Evolutionary conservation across 257 asterid genomes (phyloP).

Genomic region (Ilex asprella): DNA sequence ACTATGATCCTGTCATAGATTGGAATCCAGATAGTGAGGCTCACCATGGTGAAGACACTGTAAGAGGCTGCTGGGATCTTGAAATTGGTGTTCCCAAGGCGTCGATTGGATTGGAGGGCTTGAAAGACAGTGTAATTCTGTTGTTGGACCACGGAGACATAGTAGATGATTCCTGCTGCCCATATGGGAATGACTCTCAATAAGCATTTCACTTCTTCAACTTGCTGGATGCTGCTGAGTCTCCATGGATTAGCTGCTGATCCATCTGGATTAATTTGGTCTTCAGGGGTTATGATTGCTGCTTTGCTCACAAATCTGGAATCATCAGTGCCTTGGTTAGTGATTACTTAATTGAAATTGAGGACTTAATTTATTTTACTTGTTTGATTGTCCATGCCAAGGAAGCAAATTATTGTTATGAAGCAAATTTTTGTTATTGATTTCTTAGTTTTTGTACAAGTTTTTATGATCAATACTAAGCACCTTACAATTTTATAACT

Average conservation of each 20-base stretch:
- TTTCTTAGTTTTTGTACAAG: too few relatives aligned
- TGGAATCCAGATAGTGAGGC: slow-evolving; percentile 26
- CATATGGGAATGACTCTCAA: slow-evolving; percentile 26
- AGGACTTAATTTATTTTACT: too few relatives aligned
- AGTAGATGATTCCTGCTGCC: slow-evolving; percentile 18
- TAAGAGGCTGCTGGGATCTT: slow-evolving; percentile 35
- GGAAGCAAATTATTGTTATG: too few relatives aligned
- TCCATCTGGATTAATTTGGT: slow-evolving; percentile 22
- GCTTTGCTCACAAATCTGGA: slow-evolving; percentile 26
- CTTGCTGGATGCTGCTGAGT: slow-evolving; percentile 31
- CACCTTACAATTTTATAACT: too few relatives aligned
- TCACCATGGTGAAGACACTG: slow-evolving; percentile 17
- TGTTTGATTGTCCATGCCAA: too few relatives aligned
- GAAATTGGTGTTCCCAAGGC: slow-evolving; percentile 10
- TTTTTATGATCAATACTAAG: too few relatives aligned
- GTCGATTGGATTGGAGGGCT: slow-evolving; percentile 25
- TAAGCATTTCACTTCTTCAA: slow-evolving; percentile 31
- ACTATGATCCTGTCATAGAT: slow-evolving; percentile 25
- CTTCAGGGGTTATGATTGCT: slow-evolving; percentile 21
- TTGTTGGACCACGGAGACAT: slow-evolving; percentile 11
- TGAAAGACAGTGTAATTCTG: slow-evolving; percentile 19
- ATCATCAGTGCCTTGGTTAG: not conserved
- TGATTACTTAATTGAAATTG: not conserved
- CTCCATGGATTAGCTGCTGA: slow-evolving; percentile 26
- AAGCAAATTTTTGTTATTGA: too few relatives aligned